Conservation (phyloP, 2,329 filamentous ascomycete species). For the Rugonectria rugulosa region DNA sequence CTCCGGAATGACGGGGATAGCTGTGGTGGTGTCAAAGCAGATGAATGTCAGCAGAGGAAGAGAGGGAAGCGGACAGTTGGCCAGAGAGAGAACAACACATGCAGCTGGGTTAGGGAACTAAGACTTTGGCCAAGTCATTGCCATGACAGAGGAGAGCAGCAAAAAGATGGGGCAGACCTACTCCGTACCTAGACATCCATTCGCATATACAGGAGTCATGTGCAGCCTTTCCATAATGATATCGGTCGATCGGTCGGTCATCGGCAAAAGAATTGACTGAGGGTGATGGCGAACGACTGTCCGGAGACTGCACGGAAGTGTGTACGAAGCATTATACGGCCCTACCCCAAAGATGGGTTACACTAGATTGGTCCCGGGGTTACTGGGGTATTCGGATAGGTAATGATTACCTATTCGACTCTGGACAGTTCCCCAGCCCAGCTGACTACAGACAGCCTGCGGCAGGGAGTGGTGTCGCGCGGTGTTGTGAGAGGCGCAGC, state of each 20-base stretch:
- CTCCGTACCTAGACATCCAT: too few species aligned
- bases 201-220: not conserved
- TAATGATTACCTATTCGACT: conserved; percentile 18
- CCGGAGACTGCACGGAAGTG: not conserved
- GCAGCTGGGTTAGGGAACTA: conserved; percentile 13
- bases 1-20: conserved; percentile 17
- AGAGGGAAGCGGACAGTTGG: conserved; percentile 24
- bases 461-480: conserved; percentile 7
- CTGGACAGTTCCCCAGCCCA: conserved; percentile 6
- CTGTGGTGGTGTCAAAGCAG: conserved; percentile 25
- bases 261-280: conserved; percentile 6
- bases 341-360: not conserved
- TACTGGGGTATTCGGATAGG: conserved; percentile 18
- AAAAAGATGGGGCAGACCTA: too few species aligned
- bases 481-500: conserved; percentile 5
- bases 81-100: not conserved
- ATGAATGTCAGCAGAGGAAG: conserved; percentile 34
- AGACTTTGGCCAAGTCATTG: conserved; percentile 8
- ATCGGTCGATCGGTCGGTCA: conserved; percentile 14
- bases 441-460: too few species aligned
- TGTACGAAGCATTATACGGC: not conserved
- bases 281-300: not conserved
- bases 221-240: not conserved
- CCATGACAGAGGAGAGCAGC: too few species aligned
- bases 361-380: conserved; percentile 10